phyloP scores from a whole-genome alignment of 495 filamentous ascomycete genomes.

The Neurospora tetrasperma region DNA sequence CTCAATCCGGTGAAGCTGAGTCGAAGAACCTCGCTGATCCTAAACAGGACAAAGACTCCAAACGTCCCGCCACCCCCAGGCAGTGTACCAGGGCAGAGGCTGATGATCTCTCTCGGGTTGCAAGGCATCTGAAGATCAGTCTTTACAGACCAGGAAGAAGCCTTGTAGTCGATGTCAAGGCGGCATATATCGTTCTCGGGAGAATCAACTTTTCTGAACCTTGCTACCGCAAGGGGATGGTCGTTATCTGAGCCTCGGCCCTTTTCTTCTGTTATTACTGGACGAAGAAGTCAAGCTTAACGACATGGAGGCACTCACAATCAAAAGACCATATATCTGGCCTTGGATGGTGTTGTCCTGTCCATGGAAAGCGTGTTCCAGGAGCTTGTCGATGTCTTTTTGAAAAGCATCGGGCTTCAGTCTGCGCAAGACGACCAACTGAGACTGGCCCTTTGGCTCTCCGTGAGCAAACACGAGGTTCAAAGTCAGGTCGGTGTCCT shows the following conservation, averaged over 20 bases:
- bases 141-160: background rate
- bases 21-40: background rate
- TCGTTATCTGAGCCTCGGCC: background rate
- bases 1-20: background rate
- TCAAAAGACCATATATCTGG: background rate
- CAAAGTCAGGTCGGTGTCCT: background rate
- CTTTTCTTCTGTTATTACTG: background rate
- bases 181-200: background rate
- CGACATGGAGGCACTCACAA: background rate
- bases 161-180: background rate
- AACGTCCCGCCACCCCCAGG: background rate
- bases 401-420: background rate
- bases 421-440: background rate
- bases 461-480: background rate
- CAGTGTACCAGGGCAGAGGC: background rate
- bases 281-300: background rate
- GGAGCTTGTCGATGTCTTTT: background rate
- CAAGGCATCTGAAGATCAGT: background rate
- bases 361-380: background rate
- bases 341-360: background rate
- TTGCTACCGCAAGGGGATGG: background rate
- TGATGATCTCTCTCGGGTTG: background rate
- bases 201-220: background rate
- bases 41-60: background rate
- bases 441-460: background rate